phyloP scores from a whole-genome alignment of 768 basidiomycete species.

The Pilatotrama ljubarskyi region DNA sequence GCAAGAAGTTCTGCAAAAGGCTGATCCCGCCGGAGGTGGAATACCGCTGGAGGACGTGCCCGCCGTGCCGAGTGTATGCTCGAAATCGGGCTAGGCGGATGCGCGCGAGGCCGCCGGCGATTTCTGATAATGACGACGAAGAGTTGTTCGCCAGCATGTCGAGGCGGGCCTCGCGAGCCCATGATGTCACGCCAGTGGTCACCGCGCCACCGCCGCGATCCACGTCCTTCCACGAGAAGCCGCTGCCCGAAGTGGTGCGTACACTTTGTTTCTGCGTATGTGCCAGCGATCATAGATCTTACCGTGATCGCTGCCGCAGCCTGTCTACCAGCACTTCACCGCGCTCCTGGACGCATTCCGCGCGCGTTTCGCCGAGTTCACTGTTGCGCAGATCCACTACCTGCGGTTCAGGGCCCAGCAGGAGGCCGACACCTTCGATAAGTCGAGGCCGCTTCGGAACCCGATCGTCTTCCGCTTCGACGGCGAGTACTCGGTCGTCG shows the following conservation, averaged over 20 bases:
- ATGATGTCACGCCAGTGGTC: too few relatives aligned
- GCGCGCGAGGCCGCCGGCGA: neutral
- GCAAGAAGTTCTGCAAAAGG: slow-evolving; percentile 14
- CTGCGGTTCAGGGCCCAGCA: slow-evolving; percentile 22
- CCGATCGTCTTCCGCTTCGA: slow-evolving; percentile 44
- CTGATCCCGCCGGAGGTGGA: slow-evolving; percentile 19
- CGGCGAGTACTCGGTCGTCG: slow-evolving; percentile 52
- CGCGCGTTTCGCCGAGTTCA: slow-evolving; percentile 22
- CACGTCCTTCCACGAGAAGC: neutral
- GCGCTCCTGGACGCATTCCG: slow-evolving; percentile 19
- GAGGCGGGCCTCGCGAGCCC: neutral
- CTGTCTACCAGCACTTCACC: slow-evolving; percentile 24
- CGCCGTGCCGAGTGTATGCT: slow-evolving; percentile 20
- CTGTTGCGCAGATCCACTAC: slow-evolving; percentile 24
- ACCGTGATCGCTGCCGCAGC: slow-evolving; percentile 4
- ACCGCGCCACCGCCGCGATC: neutral
- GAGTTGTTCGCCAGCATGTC: neutral
- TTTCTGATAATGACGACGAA: neutral
- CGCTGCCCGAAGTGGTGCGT: slow-evolving; percentile 7
- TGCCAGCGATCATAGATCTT: neutral
- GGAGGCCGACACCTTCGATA: neutral
- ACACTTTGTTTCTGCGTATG: neutral
- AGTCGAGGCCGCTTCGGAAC: neutral
- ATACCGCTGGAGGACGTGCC: slow-evolving; percentile 26
- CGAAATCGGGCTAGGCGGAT: slow-evolving; percentile 1